These are phyloP conservation scores for Phytophthora kernoviae DNA, from an alignment of 352 stramenopile genomes.

Conservation along the genomic window DNA sequence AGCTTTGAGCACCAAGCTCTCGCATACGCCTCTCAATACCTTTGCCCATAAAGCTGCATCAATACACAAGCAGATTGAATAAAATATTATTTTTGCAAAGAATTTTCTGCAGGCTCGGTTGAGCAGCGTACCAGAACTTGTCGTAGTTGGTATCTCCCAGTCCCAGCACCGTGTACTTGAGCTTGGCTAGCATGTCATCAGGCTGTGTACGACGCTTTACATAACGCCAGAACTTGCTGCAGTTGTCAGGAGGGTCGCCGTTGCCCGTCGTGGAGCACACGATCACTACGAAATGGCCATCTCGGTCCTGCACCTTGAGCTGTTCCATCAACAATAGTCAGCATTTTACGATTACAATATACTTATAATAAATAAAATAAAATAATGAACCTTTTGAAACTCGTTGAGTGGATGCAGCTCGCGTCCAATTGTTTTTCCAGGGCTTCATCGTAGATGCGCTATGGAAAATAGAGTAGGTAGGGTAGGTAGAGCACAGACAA, in stretches of 20 bases:
- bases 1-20: constrained; percentile 86
- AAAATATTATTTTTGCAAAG: constrained; percentile 1
- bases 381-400: constrained; percentile 61
- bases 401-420: constrained; percentile 64
- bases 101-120: too few relatives aligned
- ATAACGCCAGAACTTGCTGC: constrained; percentile 91
- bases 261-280: constrained; percentile 96
- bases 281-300: constrained; percentile 74
- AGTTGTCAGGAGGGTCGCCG: constrained; percentile 95
- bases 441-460: constrained; percentile 76
- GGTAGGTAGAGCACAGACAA: not conserved
- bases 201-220: constrained; percentile 89
- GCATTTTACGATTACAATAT: not conserved
- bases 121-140: constrained; percentile 93
- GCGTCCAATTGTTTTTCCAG: constrained; percentile 58
- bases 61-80: not conserved
- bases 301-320: constrained; percentile 45
- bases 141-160: constrained; percentile 98
- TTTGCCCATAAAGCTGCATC: constrained; percentile 82
- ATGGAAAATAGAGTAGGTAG: not conserved
- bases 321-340: constrained; percentile 5
- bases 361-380: not conserved
- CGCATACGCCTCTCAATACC: constrained; percentile 88
- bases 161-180: constrained; percentile 89
- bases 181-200: constrained; percentile 71